Evolutionary conservation across 1,284 basidiomycete genomes (phyloP), one percentile per base, ranked within the genome.

Genomic region (Moniliella sp.): DNA sequence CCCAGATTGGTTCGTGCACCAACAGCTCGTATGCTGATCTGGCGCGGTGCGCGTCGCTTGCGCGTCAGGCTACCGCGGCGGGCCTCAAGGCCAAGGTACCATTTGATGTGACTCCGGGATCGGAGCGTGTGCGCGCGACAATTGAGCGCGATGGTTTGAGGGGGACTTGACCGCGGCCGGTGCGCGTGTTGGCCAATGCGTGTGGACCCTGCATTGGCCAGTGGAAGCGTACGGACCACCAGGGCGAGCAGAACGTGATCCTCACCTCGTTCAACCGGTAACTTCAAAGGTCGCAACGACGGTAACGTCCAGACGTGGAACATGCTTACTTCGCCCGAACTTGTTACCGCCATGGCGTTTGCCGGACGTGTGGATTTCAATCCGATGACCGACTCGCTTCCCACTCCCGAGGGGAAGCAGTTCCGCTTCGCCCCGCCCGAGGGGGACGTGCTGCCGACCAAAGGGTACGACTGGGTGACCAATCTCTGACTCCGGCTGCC

Each of bases 141-240:
- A 83, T 97, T 64, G 84, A 93, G 63, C 74, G 88, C 23, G 91
- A 99, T 56, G 71, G 16, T 71, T 94, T 33, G 84, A 82, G 18
- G 66, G 70, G 15, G 70, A 71, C 27, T 66, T 97, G 23, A 71
- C 86, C 58, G 73, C 74, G 44, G 79, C 93, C 30, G 88, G 88
- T 18, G 86, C 70, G 76, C 23, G 88, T 99, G 10, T 68, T 99
- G 18, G 88, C 91, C 9, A 99, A 99, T 61, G 91, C 91, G 1
- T 97, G 91, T 50, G 91, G 91, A 33, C 91, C 91, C 18, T 99
- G 91, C 61, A 97, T 97, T 48, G 91, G 91, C 25, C 91, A 94
- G 65, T 99, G 91, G 91, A 84, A 94, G 62, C 74, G 91, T 27
- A 75, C 77, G 34, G 84, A 86, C 44, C 74, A 76, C 52, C 73